A percentile compares a stretch with the other conserved stretches of the same genome.
Evolutionary conservation across 345 rosid species (phyloP).

Genomic region (Gossypium rotundifolium): DNA sequence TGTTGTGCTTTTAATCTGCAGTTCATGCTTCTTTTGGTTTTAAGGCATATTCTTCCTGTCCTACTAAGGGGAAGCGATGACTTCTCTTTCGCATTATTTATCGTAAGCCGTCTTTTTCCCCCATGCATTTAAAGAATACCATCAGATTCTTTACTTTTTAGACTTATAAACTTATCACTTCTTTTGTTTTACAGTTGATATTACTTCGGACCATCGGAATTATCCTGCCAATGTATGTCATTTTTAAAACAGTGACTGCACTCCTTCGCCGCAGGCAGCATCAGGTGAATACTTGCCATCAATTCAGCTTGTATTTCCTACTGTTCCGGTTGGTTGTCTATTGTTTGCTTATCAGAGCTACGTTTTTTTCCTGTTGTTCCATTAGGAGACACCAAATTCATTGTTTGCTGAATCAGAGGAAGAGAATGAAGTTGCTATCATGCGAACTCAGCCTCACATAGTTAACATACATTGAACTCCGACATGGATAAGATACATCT

Average conservation of each 20-base stretch:
- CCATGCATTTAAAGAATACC: neutral
- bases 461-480: slow-evolving; percentile 21
- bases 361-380: neutral
- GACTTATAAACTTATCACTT: neutral
- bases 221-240: slow-evolving; percentile 64
- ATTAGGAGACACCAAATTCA: slow-evolving; percentile 31
- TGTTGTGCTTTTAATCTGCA: slow-evolving; percentile 30
- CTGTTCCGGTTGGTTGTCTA: neutral
- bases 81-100: slow-evolving; percentile 46
- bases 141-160: neutral
- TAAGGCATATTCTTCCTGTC: slow-evolving; percentile 70
- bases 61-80: slow-evolving; percentile 37
- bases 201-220: slow-evolving; percentile 56
- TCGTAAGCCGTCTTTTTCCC: slow-evolving; percentile 25
- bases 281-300: slow-evolving; percentile 28
- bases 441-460: slow-evolving; percentile 30
- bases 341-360: neutral
- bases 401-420: slow-evolving; percentile 44
- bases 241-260: slow-evolving; percentile 40
- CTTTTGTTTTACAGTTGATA: slow-evolving; percentile 38
- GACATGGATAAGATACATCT: neutral
- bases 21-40: slow-evolving; percentile 76
- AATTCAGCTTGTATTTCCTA: neutral
- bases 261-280: slow-evolving; percentile 39
- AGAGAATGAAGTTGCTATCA: slow-evolving; percentile 37